Base-by-base conservation (phyloP, 2,329 filamentous ascomycete genomes). In the Alternaria burnsii region DNA sequence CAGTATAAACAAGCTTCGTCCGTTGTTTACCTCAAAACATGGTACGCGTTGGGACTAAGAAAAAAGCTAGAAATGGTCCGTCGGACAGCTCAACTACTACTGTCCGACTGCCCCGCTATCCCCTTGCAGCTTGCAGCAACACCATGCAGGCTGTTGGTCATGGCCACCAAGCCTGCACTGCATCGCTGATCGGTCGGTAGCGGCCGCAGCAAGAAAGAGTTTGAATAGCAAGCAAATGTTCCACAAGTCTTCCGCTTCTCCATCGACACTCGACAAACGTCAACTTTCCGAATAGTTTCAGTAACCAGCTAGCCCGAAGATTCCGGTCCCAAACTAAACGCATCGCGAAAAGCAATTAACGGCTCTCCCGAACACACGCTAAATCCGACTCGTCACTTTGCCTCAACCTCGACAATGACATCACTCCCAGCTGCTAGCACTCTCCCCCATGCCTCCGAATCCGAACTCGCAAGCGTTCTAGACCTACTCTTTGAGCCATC, bases 401-500 rank as follows among this genome's bases (percentile, higher is more conserved):
- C 44, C n/a, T 34, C 32, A 46, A 16, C 34, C 20, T 12, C 26
- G 46, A 65, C 58, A 22, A 77, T 76, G 69, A 60, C 71, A 55
- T 71, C 73, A 43, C 83, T 95, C 7, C 91, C 91, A 12, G 75
- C 84, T 28, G 82, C 89, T 70, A 75, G 82, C 46, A 79, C 81
- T 14, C 81, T 96, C 40, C 81, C 84, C 26, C 79, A 81, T 47
- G 84, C 89, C 50, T 75, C 88, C 18, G 83, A 87, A 30, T 71
- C 82, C 28, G 80, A 85, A 20, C 85, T 91, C 57, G 83, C 82
- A 38, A 73, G 79, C 5, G 82, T 89, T 51, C 86, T 97, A 50
- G 91, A 96, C 79, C 84, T 89, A 4, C 88, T 97, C 60, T 97
- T 97, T 79, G 94, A 97, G 76, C 91, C 92, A 16, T 93, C 90